Base-by-base conservation (phyloP, 192 early-diverging fungal species). In the Thoreauomyces humboldtii region DNA sequence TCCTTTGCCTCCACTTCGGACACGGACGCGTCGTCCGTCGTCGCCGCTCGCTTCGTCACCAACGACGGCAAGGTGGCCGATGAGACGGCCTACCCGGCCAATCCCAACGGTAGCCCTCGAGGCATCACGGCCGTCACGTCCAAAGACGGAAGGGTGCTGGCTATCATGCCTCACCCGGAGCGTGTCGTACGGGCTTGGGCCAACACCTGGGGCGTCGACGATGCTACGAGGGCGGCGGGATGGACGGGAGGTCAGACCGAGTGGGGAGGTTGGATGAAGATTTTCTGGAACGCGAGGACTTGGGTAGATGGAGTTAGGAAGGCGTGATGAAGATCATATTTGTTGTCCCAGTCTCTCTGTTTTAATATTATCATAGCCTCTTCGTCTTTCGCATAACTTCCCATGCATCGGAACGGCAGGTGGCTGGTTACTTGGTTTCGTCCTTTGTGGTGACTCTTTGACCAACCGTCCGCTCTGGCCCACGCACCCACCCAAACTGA, bases 141-240 rank as follows among this genome's bases (percentile, higher is more conserved):
- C 0, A 81, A 82, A 42, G 88, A 92, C 61, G 98, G 98, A 33
- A 86, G 95, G 57, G 89, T 96, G 7, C 68, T 96, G 61, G 88
- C 89, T 14, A 85, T 98, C 76, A 99, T 99, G 98, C 98, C 98
- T 45, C 98, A 99, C 70, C 98, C 98, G 4, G 98, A 99, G 80
- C 86, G 98, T 41, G 88, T 92, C 33, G 83, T 93, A 5, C 79
- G 90, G 33, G 85, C 86, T 22, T 83, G 88, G 47, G 80, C 91
- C 46, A 96, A 98, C 76, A 97, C 96, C 31, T 99, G 91, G 87
- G 80, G 79, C 19, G 65, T 73, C 22, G 74, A 84, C 24, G 9
- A 61, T 59, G 63, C 62, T 46, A 17, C n/a, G 45, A n/a, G n/a
- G n/a, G 72, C 59, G 11, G 58, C 7, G 9, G 67, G 65, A 43